Evolutionary conservation across 768 basidiomycete genomes (phyloP), one percentile per base, ranked within the genome.

Genomic region (Porpolomopsis calyptriformis): DNA sequence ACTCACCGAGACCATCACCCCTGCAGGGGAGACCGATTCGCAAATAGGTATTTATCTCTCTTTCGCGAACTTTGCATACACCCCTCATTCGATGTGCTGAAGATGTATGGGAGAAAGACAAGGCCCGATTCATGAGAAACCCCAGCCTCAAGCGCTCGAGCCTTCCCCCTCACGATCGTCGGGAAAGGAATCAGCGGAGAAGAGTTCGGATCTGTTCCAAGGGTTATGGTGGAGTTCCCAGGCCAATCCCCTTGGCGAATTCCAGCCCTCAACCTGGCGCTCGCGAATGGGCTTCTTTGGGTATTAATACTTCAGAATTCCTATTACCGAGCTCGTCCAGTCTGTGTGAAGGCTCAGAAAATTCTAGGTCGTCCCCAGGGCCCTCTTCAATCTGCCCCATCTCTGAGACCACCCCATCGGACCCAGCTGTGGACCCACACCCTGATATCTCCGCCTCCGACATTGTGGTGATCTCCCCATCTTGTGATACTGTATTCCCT

Each of bases 101-200:
- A 47, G 46, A 27, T 25, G 24, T 26, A 19, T 47, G 46, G 46
- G 4, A 27, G 8, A 26, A 18, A 23, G 46, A 47, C 38, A 47
- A 47, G 35, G 46, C 27, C 26, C 37, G 23, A 1, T 47, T 47
- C 20, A 40, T 47, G 8, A 31, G 38, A 34, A 40, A 23, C 12
- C 46, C 46, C 11, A 47, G 38, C 26, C 39, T 47, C 10, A 31
- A 26, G 31, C 43, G 43, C 25, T 14, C 42, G n/a, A 43, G 24
- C 22, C n/a, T 43, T n/a, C n/a, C n/a, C 6, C 22, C 34, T 22
- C 26, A 16, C 43, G 26, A 29, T 9, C 12, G 8, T 14, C 19
- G 9, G 8, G 27, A 39, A 18, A 14, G 19, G 8, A 16, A 19
- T 10, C 4, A 10, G n/a, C 33, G 29, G 19, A 5, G 16, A 4